These are phyloP conservation scores for Neurospora sp. DNA, from an alignment of 495 filamentous ascomycete species.

Conservation along the genomic window DNA sequence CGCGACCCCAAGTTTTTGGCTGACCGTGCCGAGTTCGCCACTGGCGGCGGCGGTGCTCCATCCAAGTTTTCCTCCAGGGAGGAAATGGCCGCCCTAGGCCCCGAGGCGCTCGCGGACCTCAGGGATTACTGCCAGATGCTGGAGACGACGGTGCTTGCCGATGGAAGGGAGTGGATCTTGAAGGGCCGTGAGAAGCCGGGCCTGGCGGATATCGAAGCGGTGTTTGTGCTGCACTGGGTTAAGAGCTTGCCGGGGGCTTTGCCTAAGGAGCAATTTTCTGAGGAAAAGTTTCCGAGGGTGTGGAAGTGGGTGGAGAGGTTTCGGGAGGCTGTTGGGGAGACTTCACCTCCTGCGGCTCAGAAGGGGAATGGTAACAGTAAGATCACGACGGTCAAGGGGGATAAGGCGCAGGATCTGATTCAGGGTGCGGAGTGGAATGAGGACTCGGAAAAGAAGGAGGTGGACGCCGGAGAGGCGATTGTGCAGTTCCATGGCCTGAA, in stretches of 20 bases:
- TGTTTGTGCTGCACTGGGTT: conserved; percentile 55
- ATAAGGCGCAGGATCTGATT: conserved; percentile 37
- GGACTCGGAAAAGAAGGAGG: conserved; percentile 24
- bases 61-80: not conserved
- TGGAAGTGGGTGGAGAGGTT: conserved; percentile 50
- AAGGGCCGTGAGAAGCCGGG: conserved; percentile 23
- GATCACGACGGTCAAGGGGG: conserved; percentile 31
- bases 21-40: conserved; percentile 39
- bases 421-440: conserved; percentile 21
- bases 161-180: conserved; percentile 49
- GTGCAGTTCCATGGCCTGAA: conserved; percentile 25
- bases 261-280: conserved; percentile 25
- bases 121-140: conserved; percentile 34
- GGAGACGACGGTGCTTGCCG: conserved; percentile 43
- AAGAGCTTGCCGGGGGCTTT: conserved; percentile 37
- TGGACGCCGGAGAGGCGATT: conserved; percentile 29
- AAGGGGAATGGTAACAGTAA: conserved; percentile 13
- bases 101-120: conserved; percentile 38
- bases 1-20: conserved; percentile 39
- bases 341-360: conserved; percentile 1
- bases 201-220: conserved; percentile 50
- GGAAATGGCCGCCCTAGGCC: conserved; percentile 19
- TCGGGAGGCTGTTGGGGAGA: conserved; percentile 16
- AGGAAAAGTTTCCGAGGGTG: conserved; percentile 37
- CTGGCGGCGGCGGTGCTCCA: conserved; percentile 5